phyloP scores from a whole-genome alignment of 2,329 filamentous ascomycete genomes.

The Lizonia empirigonia region DNA sequence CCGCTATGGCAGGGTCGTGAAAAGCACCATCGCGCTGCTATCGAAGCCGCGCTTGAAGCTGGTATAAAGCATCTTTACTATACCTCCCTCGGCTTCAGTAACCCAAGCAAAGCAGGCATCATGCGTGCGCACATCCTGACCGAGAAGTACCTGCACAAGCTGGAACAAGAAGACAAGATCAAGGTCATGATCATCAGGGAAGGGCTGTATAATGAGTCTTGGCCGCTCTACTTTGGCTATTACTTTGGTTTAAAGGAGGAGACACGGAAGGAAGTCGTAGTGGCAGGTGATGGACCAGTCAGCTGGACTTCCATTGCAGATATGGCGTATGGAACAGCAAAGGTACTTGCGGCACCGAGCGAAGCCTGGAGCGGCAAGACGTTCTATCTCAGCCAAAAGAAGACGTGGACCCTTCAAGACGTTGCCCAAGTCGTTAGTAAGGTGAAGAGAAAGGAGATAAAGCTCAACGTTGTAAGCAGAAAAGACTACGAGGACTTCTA shows the following conservation, averaged over 20 bases:
- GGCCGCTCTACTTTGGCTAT: slow-evolving; percentile 56
- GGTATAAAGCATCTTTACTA: slow-evolving; percentile 56
- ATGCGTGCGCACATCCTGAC: slow-evolving; percentile 57
- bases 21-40: slow-evolving; percentile 51
- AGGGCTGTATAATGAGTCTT: slow-evolving; percentile 55
- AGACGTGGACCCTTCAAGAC: slow-evolving; percentile 34
- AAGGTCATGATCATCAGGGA: slow-evolving; percentile 50
- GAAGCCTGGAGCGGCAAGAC: slow-evolving; percentile 46
- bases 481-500: slow-evolving; percentile 52
- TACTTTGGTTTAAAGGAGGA: slow-evolving; percentile 47
- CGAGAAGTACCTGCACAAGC: slow-evolving; percentile 47
- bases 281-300: slow-evolving; percentile 51
- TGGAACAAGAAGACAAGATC: slow-evolving; percentile 28
- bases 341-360: slow-evolving; percentile 43
- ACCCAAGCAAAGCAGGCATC: slow-evolving; percentile 50
- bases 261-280: slow-evolving; percentile 44
- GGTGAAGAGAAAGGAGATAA: slow-evolving; percentile 36
- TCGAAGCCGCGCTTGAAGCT: slow-evolving; percentile 50
- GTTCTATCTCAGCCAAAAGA: slow-evolving; percentile 47
- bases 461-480: slow-evolving; percentile 45
- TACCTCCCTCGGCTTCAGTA: slow-evolving; percentile 52
- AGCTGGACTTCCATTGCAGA: slow-evolving; percentile 54
- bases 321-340: slow-evolving; percentile 52
- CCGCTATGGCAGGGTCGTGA: slow-evolving; percentile 51
- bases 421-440: slow-evolving; percentile 40